These are phyloP conservation scores for Lodderomyces jiufengensis DNA, from an alignment of 1,139 yeast species.

Conservation along the genomic window DNA sequence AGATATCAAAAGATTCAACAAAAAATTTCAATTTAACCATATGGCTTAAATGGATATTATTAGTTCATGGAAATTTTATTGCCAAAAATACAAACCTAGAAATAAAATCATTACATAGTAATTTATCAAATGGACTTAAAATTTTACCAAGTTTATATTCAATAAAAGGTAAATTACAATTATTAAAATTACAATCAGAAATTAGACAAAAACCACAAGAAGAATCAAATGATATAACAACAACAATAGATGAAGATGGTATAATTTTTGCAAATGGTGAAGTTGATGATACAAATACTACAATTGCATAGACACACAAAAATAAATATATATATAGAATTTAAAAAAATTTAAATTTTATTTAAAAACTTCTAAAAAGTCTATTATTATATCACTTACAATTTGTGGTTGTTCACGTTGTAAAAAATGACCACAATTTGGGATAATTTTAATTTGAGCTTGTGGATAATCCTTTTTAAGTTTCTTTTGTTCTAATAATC, in stretches of 20 bases:
- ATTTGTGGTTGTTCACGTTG: conserved; percentile 38
- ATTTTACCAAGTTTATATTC: conserved; percentile 39
- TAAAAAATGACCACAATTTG: conserved; percentile 38
- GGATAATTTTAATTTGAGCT: conserved; percentile 28
- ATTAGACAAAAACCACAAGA: conserved; percentile 18
- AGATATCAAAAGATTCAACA: conserved; percentile 34
- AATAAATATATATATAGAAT: background rate
- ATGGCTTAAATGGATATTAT: conserved; percentile 51
- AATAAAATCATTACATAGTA: conserved; percentile 29
- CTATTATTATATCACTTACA: conserved; percentile 25
- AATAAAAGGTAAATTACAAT: conserved; percentile 42
- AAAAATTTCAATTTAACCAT: conserved; percentile 29
- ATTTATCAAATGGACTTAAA: conserved; percentile 29
- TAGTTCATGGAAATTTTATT: conserved; percentile 42
- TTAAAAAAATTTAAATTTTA: background rate
- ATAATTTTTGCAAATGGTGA: conserved; percentile 41
- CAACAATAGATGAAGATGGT: conserved; percentile 16
- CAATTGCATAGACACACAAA: conserved; percentile 1
- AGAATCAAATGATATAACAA: conserved; percentile 16
- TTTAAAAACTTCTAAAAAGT: conserved; percentile 23
- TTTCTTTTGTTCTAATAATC: conserved; percentile 23
- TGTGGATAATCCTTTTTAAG: conserved; percentile 18
- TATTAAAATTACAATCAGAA: conserved; percentile 38
- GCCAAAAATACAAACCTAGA: conserved; percentile 30
- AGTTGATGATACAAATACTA: conserved; percentile 26